Evolutionary conservation across 192 early-diverging fungal genomes (phyloP), one percentile per base, ranked within the genome.

Genomic region (Thoreauomyces humboldtii): DNA sequence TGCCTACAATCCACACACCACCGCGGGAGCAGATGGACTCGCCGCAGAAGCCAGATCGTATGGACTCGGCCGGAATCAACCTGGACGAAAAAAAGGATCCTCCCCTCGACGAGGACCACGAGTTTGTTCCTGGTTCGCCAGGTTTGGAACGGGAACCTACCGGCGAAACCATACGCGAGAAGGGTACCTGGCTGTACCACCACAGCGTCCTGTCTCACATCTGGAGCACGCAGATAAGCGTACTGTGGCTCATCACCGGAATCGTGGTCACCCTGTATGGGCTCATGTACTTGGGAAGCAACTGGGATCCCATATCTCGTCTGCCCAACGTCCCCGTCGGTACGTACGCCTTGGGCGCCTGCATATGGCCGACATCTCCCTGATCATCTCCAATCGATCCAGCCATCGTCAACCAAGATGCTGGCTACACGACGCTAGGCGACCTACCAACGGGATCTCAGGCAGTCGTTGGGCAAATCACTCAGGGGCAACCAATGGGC

Each of bases 391-490:
- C n/a, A n/a, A n/a, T n/a, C n/a, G n/a, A n/a, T n/a, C n/a, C n/a
- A n/a, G 64, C 36, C 24, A 31, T 66, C 22, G 1, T 55, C 64
- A 57, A 66, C 31, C 31, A 56, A 41, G 64, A 66, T 34, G 42
- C 29, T 25, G 64, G 64, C 7, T 66, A 42, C 64, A 27, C 52
- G 4, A 54, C 48, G 9, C 33, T 64, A 15, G 21, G 32, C 4
- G 7, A 15, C 21, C 34, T 33, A 47, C 35, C 24, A 9, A 27
- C 47, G 21, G n/a, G 19, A 53, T 32, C 48, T 5, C 48, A 52
- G 22, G 51, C 46, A 2, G 22, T 64, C 48, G 62, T 54, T 15
- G 42, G 5, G 11, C 15, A 34, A 5, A 37, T 46, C 4, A 55
- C 36, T 5, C 52, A 25, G 14, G 42, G 41, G 9, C 27, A 19